Base-by-base conservation (phyloP, 2,329 filamentous ascomycete genomes). In the Orbilia brochopaga region DNA sequence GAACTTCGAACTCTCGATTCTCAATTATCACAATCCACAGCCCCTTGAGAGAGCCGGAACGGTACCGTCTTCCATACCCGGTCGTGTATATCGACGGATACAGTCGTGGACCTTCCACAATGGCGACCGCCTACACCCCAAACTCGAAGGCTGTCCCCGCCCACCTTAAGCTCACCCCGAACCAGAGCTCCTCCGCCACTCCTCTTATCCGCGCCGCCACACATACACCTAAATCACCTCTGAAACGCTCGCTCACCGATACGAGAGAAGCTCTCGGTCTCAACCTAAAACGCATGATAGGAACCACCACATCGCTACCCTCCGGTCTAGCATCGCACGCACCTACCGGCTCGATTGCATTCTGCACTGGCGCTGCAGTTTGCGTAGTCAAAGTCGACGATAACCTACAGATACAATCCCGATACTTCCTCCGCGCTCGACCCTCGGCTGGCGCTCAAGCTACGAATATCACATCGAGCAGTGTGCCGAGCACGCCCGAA, bases 311-410 rank as follows among this genome's bases (percentile, higher is more conserved):
- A 74, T 86, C 83, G 75, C 90, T 90, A 2, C 88, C 91, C 44
- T 92, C 90, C 78, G 91, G 90, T 74, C 96, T 99, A 79, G 92
- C 95, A 78, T 88, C 86, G 74, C 87, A 93, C 70, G 83, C 88
- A 44, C 86, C 88, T 11, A 88, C 85, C 59, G 82, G 82, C 64
- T 83, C 83, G 56, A 96, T 97, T 80, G 92, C 92, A 62, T 94
- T 96, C 79, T 92, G 92, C 74, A 93, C 94, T 7, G 94, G 94
- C 62, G 94, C 92, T 8, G 91, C 93, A 48, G 93, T 91, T n/a
- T 91, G 99, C 0, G 86, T 97, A 17, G 91, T 92, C 6, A 88
- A 90, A 75, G 83, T 97, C 58, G 86, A 91, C 74, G 85, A 87
- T 57, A 83, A 90, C 32, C 78, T 84, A 73, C 79, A 82, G 69